Conservation (phyloP, 495 filamentous ascomycete genomes). For the Penicillium cinerascens region DNA sequence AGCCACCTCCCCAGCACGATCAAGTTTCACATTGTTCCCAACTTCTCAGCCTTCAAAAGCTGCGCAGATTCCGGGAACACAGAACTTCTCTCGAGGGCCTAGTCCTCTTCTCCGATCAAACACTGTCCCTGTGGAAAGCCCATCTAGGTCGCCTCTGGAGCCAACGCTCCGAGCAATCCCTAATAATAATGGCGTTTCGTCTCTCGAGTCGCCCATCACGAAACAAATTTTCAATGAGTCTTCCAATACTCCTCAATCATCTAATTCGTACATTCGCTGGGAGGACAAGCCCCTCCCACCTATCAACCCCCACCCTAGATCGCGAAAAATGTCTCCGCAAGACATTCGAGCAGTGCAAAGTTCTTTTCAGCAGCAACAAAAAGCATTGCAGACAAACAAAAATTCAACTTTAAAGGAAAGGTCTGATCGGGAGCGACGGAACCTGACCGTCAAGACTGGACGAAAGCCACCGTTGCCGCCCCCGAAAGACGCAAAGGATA, state of each 20-base stretch:
- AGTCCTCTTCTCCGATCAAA: constrained; percentile 54
- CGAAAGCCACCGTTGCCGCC: not conserved
- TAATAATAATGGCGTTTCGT: constrained; percentile 12
- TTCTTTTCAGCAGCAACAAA: not conserved
- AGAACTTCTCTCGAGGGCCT: constrained; percentile 37
- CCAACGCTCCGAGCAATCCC: constrained; percentile 2
- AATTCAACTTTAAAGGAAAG: not conserved
- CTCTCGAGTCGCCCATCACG: constrained; percentile 12
- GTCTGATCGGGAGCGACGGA: not conserved
- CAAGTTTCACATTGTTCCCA: constrained; percentile 62
- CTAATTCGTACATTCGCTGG: not conserved
- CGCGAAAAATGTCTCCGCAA: constrained; percentile 5
- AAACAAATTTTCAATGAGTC: constrained; percentile 9
- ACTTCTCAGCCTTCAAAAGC: constrained; percentile 42
- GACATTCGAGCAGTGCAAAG: not conserved
- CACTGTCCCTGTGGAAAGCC: constrained; percentile 50
- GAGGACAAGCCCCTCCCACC: constrained; percentile 24
- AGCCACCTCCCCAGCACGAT: constrained; percentile 58
- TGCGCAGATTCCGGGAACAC: constrained; percentile 31
- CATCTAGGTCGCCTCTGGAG: constrained; percentile 1
- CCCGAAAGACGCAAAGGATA: not conserved
- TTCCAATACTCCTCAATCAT: constrained; percentile 17
- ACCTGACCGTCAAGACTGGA: constrained; percentile 4
- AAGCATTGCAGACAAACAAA: not conserved
- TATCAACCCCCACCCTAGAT: constrained; percentile 10